phyloP scores from a whole-genome alignment of 495 filamentous ascomycete genomes.

The Aspergillus campestris region DNA sequence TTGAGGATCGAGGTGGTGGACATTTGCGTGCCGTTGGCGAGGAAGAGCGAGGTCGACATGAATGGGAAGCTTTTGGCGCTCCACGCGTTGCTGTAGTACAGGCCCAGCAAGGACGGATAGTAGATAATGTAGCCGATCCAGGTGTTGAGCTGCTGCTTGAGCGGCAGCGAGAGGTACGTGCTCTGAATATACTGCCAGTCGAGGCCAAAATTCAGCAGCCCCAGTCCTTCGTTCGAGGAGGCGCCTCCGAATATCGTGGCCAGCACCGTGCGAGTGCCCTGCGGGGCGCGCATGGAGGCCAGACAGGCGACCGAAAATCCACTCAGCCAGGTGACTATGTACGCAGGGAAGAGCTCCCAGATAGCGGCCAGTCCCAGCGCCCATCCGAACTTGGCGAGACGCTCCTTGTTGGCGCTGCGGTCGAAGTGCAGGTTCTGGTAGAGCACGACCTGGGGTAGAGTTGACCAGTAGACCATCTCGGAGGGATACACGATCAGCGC shows the following conservation, averaged over 20 bases:
- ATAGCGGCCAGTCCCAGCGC: conserved; percentile 29
- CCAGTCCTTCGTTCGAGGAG: conserved; percentile 41
- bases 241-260: conserved; percentile 47
- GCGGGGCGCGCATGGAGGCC: conserved; percentile 25
- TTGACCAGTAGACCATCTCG: conserved; percentile 37
- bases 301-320: conserved; percentile 48
- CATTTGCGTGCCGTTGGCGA: conserved; percentile 12
- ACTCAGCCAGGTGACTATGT: conserved; percentile 45
- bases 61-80: conserved; percentile 41
- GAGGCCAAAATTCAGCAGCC: conserved; percentile 39
- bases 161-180: conserved; percentile 24
- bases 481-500: background rate
- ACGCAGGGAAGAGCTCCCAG: conserved; percentile 47
- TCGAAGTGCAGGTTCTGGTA: conserved; percentile 29
- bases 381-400: conserved; percentile 24
- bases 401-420: conserved; percentile 19
- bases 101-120: conserved; percentile 29
- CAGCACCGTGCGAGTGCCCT: conserved; percentile 19
- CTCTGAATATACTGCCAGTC: conserved; percentile 52
- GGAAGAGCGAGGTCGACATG: conserved; percentile 34
- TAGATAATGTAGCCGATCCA: conserved; percentile 38
- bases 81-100: conserved; percentile 46
- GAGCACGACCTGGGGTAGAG: conserved; percentile 20
- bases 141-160: conserved; percentile 28
- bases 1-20: conserved; percentile 16